Evolutionary conservation across 164 flowering plant species (phyloP).

Genomic region (Magnolia changhungtana): DNA sequence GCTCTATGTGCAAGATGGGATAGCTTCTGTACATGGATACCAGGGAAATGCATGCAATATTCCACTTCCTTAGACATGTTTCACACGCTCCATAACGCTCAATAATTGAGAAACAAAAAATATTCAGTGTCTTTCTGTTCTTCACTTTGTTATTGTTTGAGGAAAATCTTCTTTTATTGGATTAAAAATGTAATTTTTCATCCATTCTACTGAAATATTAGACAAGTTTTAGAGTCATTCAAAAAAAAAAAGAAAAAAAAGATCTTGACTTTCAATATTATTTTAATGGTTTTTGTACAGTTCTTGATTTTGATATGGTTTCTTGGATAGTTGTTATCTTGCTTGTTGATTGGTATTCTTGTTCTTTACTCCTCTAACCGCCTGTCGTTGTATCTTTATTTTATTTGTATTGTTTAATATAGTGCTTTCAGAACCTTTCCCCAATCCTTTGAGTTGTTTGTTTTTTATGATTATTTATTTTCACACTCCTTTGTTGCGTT

Average conservation of each 20-base stretch:
- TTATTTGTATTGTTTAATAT: not conserved
- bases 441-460: not conserved
- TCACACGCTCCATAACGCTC: too few relatives aligned
- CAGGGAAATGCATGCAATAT: too few relatives aligned
- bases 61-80: too few relatives aligned
- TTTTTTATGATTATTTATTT: not conserved
- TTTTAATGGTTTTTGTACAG: not conserved
- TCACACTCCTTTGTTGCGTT: not conserved
- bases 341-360: not conserved
- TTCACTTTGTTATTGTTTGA: not conserved
- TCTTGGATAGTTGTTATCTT: not conserved
- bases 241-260: too few relatives aligned
- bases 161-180: not conserved
- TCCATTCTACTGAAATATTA: not conserved
- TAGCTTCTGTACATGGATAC: too few relatives aligned
- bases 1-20: too few relatives aligned
- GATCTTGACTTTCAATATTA: too few relatives aligned
- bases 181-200: not conserved
- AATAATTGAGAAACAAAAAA: not conserved
- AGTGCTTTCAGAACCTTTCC: not conserved
- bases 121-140: not conserved
- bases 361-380: constrained; percentile 3
- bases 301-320: not conserved
- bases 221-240: not conserved
- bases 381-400: not conserved